Evolutionary conservation across 371 early-diverging fungal genomes (phyloP).

Genomic region (Zychaea mexicana): DNA sequence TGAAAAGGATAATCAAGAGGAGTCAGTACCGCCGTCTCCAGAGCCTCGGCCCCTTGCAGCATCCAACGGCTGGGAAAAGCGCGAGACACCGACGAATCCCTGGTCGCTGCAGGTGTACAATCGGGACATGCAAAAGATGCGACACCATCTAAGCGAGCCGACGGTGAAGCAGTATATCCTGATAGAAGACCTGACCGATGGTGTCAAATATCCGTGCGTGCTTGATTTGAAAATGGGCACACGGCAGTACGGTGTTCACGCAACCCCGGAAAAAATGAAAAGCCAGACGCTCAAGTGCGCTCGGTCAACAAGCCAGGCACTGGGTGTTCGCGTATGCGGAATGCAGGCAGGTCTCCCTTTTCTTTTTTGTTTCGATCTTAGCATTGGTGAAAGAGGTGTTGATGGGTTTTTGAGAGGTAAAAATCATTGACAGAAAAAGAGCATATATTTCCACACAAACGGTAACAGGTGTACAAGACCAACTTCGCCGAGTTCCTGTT

Average conservation of each 20-base stretch:
- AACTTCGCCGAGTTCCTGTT: conserved; percentile 66
- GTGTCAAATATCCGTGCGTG: conserved; percentile 87
- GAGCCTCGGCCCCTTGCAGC: conserved; percentile 22
- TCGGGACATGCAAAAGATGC: conserved; percentile 37
- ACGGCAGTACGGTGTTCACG: conserved; percentile 93
- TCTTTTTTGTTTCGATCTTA: too few species aligned
- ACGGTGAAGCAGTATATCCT: conserved; percentile 52
- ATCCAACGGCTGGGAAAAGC: conserved; percentile 14
- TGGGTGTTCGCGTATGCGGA: conserved; percentile 96
- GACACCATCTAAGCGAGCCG: conserved; percentile 46
- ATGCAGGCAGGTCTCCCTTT: conserved; percentile 77
- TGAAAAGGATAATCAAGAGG: neutral
- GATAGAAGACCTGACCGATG: conserved; percentile 84
- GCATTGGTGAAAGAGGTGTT: too few species aligned
- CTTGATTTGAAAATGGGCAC: conserved; percentile 98
- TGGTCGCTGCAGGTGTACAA: conserved; percentile 46
- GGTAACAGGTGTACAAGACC: conserved; percentile 74
- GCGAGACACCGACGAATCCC: conserved; percentile 16
- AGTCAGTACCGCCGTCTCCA: neutral
- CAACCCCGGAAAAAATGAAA: conserved; percentile 75
- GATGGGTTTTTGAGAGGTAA: too few species aligned
- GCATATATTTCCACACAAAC: neutral
- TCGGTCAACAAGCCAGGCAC: conserved; percentile 82
- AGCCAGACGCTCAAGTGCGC: conserved; percentile 92
- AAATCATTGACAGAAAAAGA: too few species aligned